Evolutionary conservation across 495 filamentous ascomycete species (phyloP), one percentile per base, ranked within the genome.

Genomic region (Trichoderma asperelloides): DNA sequence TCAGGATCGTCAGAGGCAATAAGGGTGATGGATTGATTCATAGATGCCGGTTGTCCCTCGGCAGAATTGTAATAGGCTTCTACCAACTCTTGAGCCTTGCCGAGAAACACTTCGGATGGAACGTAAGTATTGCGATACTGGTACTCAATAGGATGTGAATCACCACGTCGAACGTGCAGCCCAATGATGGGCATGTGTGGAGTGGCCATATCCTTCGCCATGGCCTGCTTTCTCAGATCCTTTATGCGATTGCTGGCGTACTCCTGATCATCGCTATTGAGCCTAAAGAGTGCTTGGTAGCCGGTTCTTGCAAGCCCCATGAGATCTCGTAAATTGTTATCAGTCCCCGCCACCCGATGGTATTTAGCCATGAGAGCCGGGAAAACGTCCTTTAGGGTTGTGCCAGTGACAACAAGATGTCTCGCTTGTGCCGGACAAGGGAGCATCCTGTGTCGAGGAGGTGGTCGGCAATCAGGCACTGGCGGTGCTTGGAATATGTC

Each of bases 1-100:
- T 84, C 83, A 0, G 88, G 87, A 71, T 93, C 89, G 71, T 93
- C 90, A 0, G 88, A 90, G 2, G 89, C 88, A 39, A 91, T 69
- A 33, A 90, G 73, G 12, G 88, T 68, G 65, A 81, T 74, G 37
- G 77, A 77, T 43, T 79, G 75, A 62, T 75, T 63, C 68, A 79
- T 74, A 68, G 75, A 74, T 2, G 73, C 69, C 4, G 66, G 18
- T 51, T 77, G 72, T 47, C 76, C 75, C 21, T 67, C 72, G 33
- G 71, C 74, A 12, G 73, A 71, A 66, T 76, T 74, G 70, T 75
- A 71, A 21, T 71, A 67, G 55, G 72, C 67, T n/a, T 78, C 78
- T 39, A 84, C 70, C 51, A 84, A 60, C 40, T 79, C 77, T 9
- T 75, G 75, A 12, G 80, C 82, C 4, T 72, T 76, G 41, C 85